Conservation (phyloP, 108 stramenopile genomes). For the Skeletonema costatum region DNA sequence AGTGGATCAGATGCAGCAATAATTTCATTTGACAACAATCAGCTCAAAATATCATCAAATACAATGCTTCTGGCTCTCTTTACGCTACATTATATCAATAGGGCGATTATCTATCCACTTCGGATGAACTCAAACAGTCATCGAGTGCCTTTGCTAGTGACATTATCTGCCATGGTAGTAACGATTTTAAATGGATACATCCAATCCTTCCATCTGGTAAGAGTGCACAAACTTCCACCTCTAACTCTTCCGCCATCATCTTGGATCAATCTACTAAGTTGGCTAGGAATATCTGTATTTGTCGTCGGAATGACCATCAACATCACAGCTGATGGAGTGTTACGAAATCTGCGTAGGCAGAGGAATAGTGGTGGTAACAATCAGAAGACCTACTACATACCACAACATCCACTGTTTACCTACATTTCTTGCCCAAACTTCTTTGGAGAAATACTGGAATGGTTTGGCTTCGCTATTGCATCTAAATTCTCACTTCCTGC, state of each 20-base stretch:
- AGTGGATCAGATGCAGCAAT: not conserved
- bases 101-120: constrained; percentile 85
- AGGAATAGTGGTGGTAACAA: not conserved
- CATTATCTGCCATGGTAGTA: constrained; percentile 55
- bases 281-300: constrained; percentile 58
- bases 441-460: constrained; percentile 89
- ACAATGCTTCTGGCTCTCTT: constrained; percentile 65
- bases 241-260: constrained; percentile 1
- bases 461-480: constrained; percentile 82
- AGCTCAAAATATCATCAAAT: constrained; percentile 43
- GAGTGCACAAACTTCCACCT: constrained; percentile 21
- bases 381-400: constrained; percentile 60
- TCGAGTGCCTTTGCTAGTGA: constrained; percentile 67
- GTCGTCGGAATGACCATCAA: constrained; percentile 71
- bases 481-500: constrained; percentile 44
- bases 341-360: constrained; percentile 59
- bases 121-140: constrained; percentile 61
- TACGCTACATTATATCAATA: constrained; percentile 86
- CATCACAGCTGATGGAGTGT: constrained; percentile 69
- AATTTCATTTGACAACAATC: not conserved
- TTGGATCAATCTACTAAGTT: constrained; percentile 26
- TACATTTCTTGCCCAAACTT: constrained; percentile 83
- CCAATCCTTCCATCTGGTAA: constrained; percentile 47
- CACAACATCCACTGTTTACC: constrained; percentile 71
- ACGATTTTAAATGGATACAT: constrained; percentile 80